Conservation (phyloP, 2,329 filamentous ascomycete species). For the Paracamarosporium sp. region DNA sequence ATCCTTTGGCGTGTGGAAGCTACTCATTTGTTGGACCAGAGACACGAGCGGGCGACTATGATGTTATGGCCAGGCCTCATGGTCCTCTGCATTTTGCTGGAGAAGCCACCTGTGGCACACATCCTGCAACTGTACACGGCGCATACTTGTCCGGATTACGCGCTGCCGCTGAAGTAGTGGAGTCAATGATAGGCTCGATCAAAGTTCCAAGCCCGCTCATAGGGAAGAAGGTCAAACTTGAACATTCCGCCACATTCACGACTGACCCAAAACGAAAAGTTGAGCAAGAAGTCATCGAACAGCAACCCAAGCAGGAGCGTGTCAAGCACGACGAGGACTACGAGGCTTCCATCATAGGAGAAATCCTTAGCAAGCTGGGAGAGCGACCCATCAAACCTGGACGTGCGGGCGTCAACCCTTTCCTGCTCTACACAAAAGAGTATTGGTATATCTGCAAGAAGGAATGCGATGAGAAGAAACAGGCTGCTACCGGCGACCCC, state of each 20-base stretch:
- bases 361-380: conserved; percentile 71
- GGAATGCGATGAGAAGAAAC: conserved; percentile 72
- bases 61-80: conserved; percentile 82
- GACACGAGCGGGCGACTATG: conserved; percentile 87
- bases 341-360: conserved; percentile 63
- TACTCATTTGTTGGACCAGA: conserved; percentile 92
- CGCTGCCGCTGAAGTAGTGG: conserved; percentile 84
- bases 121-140: conserved; percentile 95
- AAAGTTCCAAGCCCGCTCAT: conserved; percentile 77
- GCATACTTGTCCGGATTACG: conserved; percentile 93
- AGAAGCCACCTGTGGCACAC: conserved; percentile 93
- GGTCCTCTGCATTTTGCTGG: conserved; percentile 95
- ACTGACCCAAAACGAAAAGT: conserved; percentile 32
- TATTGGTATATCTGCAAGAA: conserved; percentile 68
- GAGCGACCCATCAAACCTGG: conserved; percentile 74
- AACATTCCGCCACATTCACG: conserved; percentile 19
- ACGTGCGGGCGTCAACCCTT: conserved; percentile 82
- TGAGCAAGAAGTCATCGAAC: conserved; percentile 22
- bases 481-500: conserved; percentile 68
- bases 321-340: conserved; percentile 53
- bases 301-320: conserved; percentile 28
- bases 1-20: conserved; percentile 89
- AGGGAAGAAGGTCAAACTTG: conserved; percentile 60
- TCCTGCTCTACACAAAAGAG: conserved; percentile 86
- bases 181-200: conserved; percentile 81